Conservation (phyloP, 164 flowering plant species). For the Nymphaea thermarum region DNA sequence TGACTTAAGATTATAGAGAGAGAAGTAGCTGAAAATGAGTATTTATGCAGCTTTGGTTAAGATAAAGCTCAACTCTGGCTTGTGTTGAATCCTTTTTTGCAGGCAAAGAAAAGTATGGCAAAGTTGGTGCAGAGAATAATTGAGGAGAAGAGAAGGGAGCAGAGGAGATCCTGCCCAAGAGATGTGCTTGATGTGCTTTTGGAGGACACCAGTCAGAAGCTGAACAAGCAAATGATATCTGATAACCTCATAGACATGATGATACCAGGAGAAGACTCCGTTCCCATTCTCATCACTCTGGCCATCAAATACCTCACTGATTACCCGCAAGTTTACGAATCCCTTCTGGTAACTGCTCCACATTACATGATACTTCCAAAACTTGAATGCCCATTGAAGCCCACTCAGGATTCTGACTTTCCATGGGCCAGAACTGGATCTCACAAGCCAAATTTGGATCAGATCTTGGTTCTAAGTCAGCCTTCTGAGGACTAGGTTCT, state of each 20-base stretch:
- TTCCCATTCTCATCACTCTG: slow-evolving; percentile 83
- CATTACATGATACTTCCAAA: too few relatives aligned
- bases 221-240: slow-evolving; percentile 61
- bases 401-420: too few relatives aligned
- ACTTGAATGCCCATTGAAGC: too few relatives aligned
- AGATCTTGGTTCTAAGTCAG: too few relatives aligned
- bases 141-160: slow-evolving; percentile 24
- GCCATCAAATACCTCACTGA: slow-evolving; percentile 79
- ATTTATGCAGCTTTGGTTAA: too few relatives aligned
- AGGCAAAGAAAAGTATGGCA: slow-evolving; percentile 91
- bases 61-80: too few relatives aligned
- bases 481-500: too few relatives aligned
- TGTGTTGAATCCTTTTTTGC: slow-evolving; percentile 1
- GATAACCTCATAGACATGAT: slow-evolving; percentile 87
- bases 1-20: too few relatives aligned
- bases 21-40: too few relatives aligned
- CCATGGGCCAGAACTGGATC: too few relatives aligned
- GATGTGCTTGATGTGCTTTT: slow-evolving; percentile 73
- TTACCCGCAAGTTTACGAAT: slow-evolving; percentile 24
- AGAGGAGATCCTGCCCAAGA: slow-evolving; percentile 18
- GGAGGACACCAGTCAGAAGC: slow-evolving; percentile 35
- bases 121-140: slow-evolving; percentile 51
- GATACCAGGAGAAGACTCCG: slow-evolving; percentile 98
- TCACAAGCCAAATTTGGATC: too few relatives aligned
- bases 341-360: background rate